Evolutionary conservation across 2,329 filamentous ascomycete genomes (phyloP), one percentile per base, ranked within the genome.

Genomic region (Fusarium devonianum): DNA sequence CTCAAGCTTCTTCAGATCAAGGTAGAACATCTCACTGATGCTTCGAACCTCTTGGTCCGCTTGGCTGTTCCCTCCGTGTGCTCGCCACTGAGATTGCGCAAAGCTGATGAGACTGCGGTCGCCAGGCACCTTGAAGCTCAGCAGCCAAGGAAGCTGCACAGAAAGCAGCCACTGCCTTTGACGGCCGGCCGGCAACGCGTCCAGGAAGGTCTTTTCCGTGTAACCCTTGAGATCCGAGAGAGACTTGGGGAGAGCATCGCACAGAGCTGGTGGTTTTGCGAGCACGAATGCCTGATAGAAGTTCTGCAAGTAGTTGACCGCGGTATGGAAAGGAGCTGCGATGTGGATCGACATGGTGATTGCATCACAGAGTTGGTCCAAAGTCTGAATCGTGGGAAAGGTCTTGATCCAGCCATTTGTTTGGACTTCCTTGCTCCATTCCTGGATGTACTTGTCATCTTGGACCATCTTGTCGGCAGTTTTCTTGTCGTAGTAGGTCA

Each of bases 331-430:
- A 0, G 78, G 76, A 2, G 75, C 70, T 5, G 78, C 78, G 36
- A 78, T 75, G 63, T 80, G 77, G 49, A 80, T 79, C 64, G 75
- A 77, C 78, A 81, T 80, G 16, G 75, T 78, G 18, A 78, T 63
- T 4, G 72, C 75, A 56, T 80, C 74, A 28, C 71, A 64, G 1
- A 81, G 68, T 14, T 71, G 62, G 10, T 74, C 70, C 10, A 78
- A 37, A 0, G 75, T 75, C 19, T 61, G 65, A 51, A 79, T 72
- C 2, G 55, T 64, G 1, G 77, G 76, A 63, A 79, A 80, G 1
- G 66, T 69, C 26, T 68, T 63, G 56, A 79, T 70, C 35, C 67
- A 67, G 5, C 67, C 77, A 8, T 67, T 67, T 3, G 61, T 68
- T 29, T 70, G 70, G 49, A 78, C 67, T 55, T 79, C 76, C 0